Conservation (phyloP, 306 rosid species). For the Benincasa hispida region DNA sequence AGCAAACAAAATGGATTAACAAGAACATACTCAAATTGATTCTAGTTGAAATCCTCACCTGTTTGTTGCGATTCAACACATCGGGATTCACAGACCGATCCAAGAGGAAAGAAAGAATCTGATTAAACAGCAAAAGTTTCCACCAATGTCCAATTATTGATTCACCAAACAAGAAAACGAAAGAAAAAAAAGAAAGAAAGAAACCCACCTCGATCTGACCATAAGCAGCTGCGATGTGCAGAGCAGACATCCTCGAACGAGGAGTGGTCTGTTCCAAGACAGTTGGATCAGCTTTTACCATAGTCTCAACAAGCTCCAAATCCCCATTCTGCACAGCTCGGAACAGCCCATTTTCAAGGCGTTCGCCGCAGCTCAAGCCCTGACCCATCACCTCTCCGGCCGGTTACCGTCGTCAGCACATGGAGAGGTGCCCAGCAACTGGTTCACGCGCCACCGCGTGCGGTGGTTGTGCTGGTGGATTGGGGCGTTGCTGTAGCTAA, state of each 20-base stretch:
- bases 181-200: not conserved
- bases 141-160: not conserved
- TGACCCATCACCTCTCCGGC: slow-evolving; percentile 64
- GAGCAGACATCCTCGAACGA: slow-evolving; percentile 31
- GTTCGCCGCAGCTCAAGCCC: slow-evolving; percentile 44
- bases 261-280: slow-evolving; percentile 33
- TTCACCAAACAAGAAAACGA: not conserved
- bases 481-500: not conserved
- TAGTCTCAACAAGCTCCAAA: slow-evolving; percentile 29
- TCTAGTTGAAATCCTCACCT: slow-evolving; percentile 22
- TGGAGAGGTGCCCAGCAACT: not conserved
- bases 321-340: slow-evolving; percentile 54
- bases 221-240: slow-evolving; percentile 67
- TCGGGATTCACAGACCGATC: slow-evolving; percentile 45
- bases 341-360: slow-evolving; percentile 30
- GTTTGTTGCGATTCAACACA: slow-evolving; percentile 54
- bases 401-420: slow-evolving; percentile 3
- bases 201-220: slow-evolving; percentile 73
- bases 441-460: slow-evolving; percentile 38
- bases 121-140: slow-evolving; percentile 5
- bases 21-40: not conserved
- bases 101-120: slow-evolving; percentile 64
- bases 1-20: not conserved
- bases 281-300: slow-evolving; percentile 31
- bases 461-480: slow-evolving; percentile 6